Evolutionary conservation across 2,329 filamentous ascomycete species (phyloP).

Genomic region (Laburnicola sp.): DNA sequence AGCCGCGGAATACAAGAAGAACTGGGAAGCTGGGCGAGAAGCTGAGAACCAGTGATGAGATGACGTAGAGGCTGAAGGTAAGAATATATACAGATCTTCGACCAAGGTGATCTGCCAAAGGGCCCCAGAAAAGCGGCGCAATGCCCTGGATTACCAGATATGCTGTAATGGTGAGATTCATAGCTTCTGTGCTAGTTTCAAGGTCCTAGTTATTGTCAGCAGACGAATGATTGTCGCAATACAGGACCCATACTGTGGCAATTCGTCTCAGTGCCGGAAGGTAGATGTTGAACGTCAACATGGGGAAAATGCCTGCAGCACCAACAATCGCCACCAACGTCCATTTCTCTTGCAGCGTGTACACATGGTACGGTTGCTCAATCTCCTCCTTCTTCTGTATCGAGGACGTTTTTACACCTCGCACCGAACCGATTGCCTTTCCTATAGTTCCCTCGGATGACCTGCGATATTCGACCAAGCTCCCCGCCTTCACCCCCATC

Average conservation of each 20-base stretch:
- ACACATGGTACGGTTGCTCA: slow-evolving; percentile 16
- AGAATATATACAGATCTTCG: slow-evolving; percentile 52
- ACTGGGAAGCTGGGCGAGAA: slow-evolving; percentile 50
- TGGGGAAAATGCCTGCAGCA: slow-evolving; percentile 49
- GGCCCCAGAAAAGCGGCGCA: slow-evolving; percentile 54
- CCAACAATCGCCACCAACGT: slow-evolving; percentile 29
- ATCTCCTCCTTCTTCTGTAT: background rate
- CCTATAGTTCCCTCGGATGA: slow-evolving; percentile 13
- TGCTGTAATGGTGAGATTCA: slow-evolving; percentile 40
- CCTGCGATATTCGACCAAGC: slow-evolving; percentile 3
- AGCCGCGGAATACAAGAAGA: slow-evolving; percentile 51
- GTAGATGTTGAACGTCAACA: slow-evolving; percentile 51
- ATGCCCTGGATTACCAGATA: slow-evolving; percentile 53
- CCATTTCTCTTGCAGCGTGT: slow-evolving; percentile 15
- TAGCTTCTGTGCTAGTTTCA: slow-evolving; percentile 25
- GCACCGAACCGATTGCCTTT: slow-evolving; percentile 9
- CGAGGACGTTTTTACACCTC: background rate
- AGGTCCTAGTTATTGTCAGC: slow-evolving; percentile 29
- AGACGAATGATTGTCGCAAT: background rate
- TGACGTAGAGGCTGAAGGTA: slow-evolving; percentile 53
- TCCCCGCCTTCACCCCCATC: background rate
- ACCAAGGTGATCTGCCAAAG: slow-evolving; percentile 53
- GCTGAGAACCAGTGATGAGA: slow-evolving; percentile 53
- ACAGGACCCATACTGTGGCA: slow-evolving; percentile 15
- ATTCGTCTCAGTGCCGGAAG: slow-evolving; percentile 47